Conservation (phyloP, 257 asterid genomes). For the Sherardia arvensis region DNA sequence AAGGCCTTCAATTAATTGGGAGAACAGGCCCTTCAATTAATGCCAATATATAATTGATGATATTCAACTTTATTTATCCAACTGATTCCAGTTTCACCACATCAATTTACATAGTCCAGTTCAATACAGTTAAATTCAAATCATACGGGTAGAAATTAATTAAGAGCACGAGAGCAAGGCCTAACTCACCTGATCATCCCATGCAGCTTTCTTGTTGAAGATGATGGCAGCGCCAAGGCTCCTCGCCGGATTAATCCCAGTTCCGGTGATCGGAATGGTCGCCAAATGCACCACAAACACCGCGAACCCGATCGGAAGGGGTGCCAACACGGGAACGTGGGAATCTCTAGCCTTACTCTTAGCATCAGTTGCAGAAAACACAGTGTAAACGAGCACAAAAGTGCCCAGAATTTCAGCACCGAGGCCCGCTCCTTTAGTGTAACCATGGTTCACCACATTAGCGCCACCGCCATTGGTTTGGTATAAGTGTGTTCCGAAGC, state of each 20-base stretch:
- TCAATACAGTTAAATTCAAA: too few species aligned
- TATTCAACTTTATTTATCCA: too few species aligned
- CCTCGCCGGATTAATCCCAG: neutral
- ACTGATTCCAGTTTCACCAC: too few species aligned
- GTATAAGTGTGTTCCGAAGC: neutral
- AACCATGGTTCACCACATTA: neutral
- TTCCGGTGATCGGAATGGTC: neutral
- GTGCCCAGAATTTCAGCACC: neutral
- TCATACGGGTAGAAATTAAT: too few species aligned
- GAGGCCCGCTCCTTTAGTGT: neutral
- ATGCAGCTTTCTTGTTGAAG: neutral
- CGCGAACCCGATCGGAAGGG: neutral
- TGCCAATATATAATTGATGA: too few species aligned
- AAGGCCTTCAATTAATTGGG: too few species aligned
- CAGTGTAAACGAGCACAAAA: neutral
- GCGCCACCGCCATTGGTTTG: neutral
- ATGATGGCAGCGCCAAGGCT: neutral
- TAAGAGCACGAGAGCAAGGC: too few species aligned
- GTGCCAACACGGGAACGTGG: neutral
- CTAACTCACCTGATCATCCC: neutral
- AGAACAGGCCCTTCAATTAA: too few species aligned
- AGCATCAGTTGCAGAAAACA: neutral
- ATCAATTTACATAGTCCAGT: too few species aligned
- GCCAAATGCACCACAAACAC: neutral
- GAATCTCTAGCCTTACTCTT: neutral